phyloP scores from a whole-genome alignment of 257 asterid genomes.

The Nicotiana obtusifolia region DNA sequence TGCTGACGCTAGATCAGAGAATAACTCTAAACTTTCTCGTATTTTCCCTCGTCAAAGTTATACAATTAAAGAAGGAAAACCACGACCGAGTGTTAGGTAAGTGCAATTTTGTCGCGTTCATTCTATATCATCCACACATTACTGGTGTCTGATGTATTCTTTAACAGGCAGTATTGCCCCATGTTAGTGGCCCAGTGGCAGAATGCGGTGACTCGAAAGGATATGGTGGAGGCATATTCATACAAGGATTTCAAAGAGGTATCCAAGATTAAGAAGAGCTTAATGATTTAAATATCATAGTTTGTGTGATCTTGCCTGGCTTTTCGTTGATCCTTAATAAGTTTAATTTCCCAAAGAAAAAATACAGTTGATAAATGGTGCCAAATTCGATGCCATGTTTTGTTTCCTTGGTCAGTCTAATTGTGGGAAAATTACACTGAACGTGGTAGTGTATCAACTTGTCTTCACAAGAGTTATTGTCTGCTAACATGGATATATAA shows the following conservation, averaged over 20 bases:
- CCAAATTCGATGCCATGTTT: background rate
- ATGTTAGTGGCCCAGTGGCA: constrained; percentile 88
- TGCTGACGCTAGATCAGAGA: constrained; percentile 22
- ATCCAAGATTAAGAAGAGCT: background rate
- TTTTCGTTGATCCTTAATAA: background rate
- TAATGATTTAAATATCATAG: background rate
- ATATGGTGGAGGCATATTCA: constrained; percentile 52
- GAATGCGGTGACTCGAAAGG: constrained; percentile 82
- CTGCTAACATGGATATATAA: background rate
- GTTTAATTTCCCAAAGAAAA: background rate
- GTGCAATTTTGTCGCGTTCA: background rate
- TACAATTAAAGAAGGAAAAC: constrained; percentile 59
- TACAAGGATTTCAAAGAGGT: constrained; percentile 66
- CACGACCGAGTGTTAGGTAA: constrained; percentile 60
- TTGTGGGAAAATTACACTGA: background rate
- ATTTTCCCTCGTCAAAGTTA: constrained; percentile 75
- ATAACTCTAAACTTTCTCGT: constrained; percentile 31
- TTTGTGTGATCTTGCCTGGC: background rate
- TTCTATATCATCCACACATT: background rate
- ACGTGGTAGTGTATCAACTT: background rate
- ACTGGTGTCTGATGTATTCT: background rate
- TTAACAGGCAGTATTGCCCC: constrained; percentile 57
- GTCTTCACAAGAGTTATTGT: background rate
- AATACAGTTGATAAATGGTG: background rate
- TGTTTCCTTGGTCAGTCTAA: background rate